Conservation (phyloP, 2,329 filamentous ascomycete species). For the Paracoccidioides lutzii region DNA sequence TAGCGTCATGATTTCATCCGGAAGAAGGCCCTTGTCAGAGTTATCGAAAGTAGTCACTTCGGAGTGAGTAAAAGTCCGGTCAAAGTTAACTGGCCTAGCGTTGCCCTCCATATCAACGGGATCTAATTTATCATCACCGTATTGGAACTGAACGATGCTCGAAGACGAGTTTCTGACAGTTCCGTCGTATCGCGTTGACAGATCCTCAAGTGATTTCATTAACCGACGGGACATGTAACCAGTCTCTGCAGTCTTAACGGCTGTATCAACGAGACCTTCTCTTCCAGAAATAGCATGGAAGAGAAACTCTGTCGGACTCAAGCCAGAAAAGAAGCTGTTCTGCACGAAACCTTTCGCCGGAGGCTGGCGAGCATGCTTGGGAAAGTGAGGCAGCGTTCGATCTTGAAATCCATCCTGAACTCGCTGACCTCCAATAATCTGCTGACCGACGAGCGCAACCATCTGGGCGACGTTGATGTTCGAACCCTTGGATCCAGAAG, state of each 20-base stretch:
- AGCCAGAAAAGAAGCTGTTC: constrained; percentile 92
- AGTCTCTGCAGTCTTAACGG: constrained; percentile 96
- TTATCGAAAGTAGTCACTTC: constrained; percentile 69
- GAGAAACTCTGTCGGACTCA: constrained; percentile 83
- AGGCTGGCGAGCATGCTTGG: constrained; percentile 83
- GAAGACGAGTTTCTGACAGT: constrained; percentile 86
- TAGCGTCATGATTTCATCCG: constrained; percentile 57
- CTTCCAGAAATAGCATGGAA: constrained; percentile 98
- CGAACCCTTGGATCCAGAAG: constrained; percentile 91
- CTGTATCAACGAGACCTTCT: constrained; percentile 97
- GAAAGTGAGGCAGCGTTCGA: constrained; percentile 84
- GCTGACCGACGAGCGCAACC: constrained; percentile 93
- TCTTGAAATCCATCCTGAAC: constrained; percentile 95
- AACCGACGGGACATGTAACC: constrained; percentile 97
- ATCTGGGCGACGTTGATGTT: constrained; percentile 98
- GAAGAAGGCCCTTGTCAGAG: constrained; percentile 56
- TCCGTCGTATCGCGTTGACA: constrained; percentile 85
- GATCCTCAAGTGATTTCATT: constrained; percentile 95
- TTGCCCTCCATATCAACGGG: constrained; percentile 96
- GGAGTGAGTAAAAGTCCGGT: constrained; percentile 74
- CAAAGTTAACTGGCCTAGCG: constrained; percentile 83
- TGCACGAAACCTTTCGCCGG: constrained; percentile 91
- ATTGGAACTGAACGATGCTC: constrained; percentile 90
- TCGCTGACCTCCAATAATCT: constrained; percentile 89
- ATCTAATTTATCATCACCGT: constrained; percentile 88